These are phyloP conservation scores for Bonia amplexicaulis DNA, from an alignment of 176 grass and related monocot genomes.

Conservation along the genomic window DNA sequence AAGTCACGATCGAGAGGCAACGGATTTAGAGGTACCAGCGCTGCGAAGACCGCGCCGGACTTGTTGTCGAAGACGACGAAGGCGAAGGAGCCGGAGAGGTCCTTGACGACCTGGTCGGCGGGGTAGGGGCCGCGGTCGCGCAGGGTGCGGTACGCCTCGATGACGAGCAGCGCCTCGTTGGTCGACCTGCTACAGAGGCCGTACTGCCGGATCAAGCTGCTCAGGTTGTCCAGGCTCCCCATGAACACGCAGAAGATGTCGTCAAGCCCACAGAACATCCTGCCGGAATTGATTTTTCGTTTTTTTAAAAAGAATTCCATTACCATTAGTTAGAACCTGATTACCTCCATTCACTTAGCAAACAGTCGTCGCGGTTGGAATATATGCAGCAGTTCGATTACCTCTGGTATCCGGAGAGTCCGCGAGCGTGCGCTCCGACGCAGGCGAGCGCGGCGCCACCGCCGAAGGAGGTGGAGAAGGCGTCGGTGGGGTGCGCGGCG, in stretches of 20 bases:
- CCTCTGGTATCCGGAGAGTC: conserved; percentile 19
- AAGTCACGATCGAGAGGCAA: too few species aligned
- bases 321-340: neutral
- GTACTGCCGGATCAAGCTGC: conserved; percentile 81
- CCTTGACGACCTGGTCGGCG: conserved; percentile 93
- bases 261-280: conserved; percentile 84
- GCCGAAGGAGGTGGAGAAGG: conserved; percentile 67
- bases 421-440: conserved; percentile 15
- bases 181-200: conserved; percentile 53
- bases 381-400: neutral
- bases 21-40: conserved; percentile 32
- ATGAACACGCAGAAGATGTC: conserved; percentile 80
- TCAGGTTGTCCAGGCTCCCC: conserved; percentile 67
- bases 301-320: too few species aligned
- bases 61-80: conserved; percentile 86
- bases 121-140: conserved; percentile 94
- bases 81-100: conserved; percentile 72
- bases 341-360: neutral
- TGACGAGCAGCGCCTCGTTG: conserved; percentile 72
- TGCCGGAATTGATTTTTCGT: neutral
- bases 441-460: conserved; percentile 81
- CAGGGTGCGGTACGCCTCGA: conserved; percentile 87
- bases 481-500: conserved; percentile 33
- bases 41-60: conserved; percentile 62
- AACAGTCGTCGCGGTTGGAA: neutral